A percentile compares a stretch with the other conserved stretches of the same genome.
Conservation (phyloP, 805 yeast genomes). For the Blastobotrys mokoenaii region DNA sequence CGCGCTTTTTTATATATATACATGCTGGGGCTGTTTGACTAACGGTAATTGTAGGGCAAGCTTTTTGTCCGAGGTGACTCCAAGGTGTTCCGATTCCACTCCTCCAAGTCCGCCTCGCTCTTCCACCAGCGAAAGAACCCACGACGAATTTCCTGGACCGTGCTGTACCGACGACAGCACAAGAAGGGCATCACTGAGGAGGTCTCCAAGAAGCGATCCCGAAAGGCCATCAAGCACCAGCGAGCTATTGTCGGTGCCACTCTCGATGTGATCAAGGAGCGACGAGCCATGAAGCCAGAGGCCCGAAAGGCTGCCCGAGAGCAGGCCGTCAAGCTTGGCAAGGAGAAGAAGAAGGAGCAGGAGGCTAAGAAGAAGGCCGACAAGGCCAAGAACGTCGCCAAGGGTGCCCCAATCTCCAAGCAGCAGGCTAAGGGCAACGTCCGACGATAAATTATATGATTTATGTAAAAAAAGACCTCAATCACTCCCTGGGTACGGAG, state of each 20-base stretch:
- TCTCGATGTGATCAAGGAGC: slow-evolving; percentile 94
- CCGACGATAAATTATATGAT: slow-evolving; percentile 4
- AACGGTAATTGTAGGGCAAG: slow-evolving; percentile 48
- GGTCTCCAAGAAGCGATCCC: slow-evolving; percentile 91
- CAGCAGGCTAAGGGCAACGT: slow-evolving; percentile 83
- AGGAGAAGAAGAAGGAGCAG: slow-evolving; percentile 61
- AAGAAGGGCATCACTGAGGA: slow-evolving; percentile 99
- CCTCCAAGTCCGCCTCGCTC: slow-evolving; percentile 94
- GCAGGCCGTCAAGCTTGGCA: slow-evolving; percentile 56
- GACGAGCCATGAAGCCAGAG: slow-evolving; percentile 93
- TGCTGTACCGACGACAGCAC: slow-evolving; percentile 99
- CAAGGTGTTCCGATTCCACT: slow-evolving; percentile 98
- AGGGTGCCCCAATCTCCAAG: slow-evolving; percentile 75
- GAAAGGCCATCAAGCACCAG: slow-evolving; percentile 97
- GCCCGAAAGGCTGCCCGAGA: slow-evolving; percentile 97
- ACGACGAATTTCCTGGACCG: slow-evolving; percentile 99
- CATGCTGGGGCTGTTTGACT: too few species aligned
- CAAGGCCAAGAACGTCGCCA: slow-evolving; percentile 51
- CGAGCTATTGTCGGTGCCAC: slow-evolving; percentile 99
- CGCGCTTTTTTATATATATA: too few species aligned
- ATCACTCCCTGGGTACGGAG: neutral
- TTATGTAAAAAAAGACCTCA: neutral
- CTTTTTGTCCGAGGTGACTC: slow-evolving; percentile 99
- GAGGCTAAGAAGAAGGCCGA: slow-evolving; percentile 95
- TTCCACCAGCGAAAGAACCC: slow-evolving; percentile 99